These are phyloP conservation scores for Sorghum bicolor DNA, from an alignment of 176 grass and related monocot species.

Conservation along the genomic window DNA sequence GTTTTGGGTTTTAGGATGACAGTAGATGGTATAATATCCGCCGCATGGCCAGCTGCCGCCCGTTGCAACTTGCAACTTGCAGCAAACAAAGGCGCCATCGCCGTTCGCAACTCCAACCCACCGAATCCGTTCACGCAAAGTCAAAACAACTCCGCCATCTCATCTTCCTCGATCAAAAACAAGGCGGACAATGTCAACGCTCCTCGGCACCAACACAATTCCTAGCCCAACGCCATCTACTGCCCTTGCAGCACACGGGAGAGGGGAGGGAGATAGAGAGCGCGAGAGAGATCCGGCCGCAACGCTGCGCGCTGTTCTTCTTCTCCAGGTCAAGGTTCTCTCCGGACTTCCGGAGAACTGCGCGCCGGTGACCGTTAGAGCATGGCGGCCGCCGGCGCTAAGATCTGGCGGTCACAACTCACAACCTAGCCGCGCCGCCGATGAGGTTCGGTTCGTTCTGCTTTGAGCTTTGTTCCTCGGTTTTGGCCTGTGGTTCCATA, in stretches of 20 bases:
- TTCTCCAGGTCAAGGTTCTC: background rate
- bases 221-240: background rate
- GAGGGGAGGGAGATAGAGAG: background rate
- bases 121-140: background rate
- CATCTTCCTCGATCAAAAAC: conserved; percentile 10
- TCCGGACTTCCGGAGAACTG: background rate
- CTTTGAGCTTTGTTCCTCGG: background rate
- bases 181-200: conserved; percentile 1
- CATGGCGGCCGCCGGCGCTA: background rate
- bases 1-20: too few relatives aligned
- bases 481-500: background rate
- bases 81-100: background rate
- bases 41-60: background rate
- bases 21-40: background rate
- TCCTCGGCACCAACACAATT: background rate
- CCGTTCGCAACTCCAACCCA: background rate
- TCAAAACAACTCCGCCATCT: background rate
- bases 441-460: background rate
- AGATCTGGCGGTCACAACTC: conserved; percentile 19
- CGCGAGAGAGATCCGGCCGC: background rate
- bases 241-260: background rate
- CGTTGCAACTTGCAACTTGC: background rate
- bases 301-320: background rate
- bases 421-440: background rate
- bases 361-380: conserved; percentile 1